Base-by-base conservation (phyloP, 352 stramenopile species). In the Thalassiosira exigua region DNA sequence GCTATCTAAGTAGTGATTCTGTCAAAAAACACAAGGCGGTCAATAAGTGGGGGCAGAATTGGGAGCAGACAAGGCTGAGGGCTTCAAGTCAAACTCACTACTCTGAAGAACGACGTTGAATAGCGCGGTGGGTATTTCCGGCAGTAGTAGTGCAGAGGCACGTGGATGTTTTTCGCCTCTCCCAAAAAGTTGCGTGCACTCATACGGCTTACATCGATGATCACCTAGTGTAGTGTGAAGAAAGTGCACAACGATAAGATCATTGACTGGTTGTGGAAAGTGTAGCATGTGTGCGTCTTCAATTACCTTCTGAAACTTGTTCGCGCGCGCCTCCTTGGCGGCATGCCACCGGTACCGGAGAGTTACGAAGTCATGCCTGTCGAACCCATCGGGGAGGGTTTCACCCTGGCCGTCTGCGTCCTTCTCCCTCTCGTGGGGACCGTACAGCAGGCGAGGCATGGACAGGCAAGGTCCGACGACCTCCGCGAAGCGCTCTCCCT, bases 1-100 rank as follows among this genome's bases (percentile, higher is more conserved):
- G 29, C 64, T 82, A 36, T 79, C 84, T 5, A 90, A 27, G 58
- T 90, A 90, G 36, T 90, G 84, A 71, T 90, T 89, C 62, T 87
- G n/a, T n/a, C n/a, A n/a, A n/a, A n/a, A n/a, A n/a, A n/a, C n/a
- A n/a, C n/a, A n/a, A n/a, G n/a, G n/a, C n/a, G n/a, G n/a, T n/a
- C n/a, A n/a, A n/a, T n/a, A n/a, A n/a, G n/a, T n/a, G n/a, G n/a
- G n/a, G n/a, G n/a, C n/a, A n/a, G n/a, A n/a, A n/a, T n/a, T n/a
- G n/a, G n/a, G n/a, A n/a, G n/a, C n/a, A n/a, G n/a, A n/a, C n/a
- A n/a, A n/a, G n/a, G n/a, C n/a, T n/a, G n/a, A n/a, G n/a, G n/a
- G n/a, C n/a, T n/a, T n/a, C n/a, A n/a, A n/a, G n/a, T n/a, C n/a
- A 51, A 5, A 71, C 62, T 71, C 48, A 71, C 62, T n/a, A 66